phyloP scores from a whole-genome alignment of 106 monocot species.

The Posidonia australis region DNA sequence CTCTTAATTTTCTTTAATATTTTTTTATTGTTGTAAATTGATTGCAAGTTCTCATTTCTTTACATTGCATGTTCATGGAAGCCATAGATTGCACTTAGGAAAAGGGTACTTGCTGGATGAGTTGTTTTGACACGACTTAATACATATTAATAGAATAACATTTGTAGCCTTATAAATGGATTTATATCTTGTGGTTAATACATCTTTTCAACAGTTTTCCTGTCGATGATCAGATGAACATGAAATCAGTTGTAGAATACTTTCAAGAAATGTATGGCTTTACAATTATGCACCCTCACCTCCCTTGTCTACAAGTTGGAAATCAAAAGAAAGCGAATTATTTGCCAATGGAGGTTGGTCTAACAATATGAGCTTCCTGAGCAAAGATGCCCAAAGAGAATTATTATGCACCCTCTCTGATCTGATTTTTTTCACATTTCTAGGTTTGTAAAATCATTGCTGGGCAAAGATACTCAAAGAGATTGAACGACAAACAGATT shows the following conservation, averaged over 20 bases:
- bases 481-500: slow-evolving; percentile 82
- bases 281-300: slow-evolving; percentile 60
- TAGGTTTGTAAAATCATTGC: slow-evolving; percentile 91
- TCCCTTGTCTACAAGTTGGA: slow-evolving; percentile 89
- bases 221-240: slow-evolving; percentile 91
- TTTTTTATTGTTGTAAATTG: too few relatives aligned
- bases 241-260: slow-evolving; percentile 96
- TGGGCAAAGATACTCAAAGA: slow-evolving; percentile 83
- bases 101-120: too few relatives aligned
- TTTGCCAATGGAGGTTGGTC: slow-evolving; percentile 76
- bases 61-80: too few relatives aligned
- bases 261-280: slow-evolving; percentile 94
- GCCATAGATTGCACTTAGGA: background rate
- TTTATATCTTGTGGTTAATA: background rate
- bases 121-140: too few relatives aligned
- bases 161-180: background rate
- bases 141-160: background rate
- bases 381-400: too few relatives aligned
- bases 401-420: background rate
- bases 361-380: background rate
- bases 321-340: slow-evolving; percentile 89
- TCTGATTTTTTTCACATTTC: background rate
- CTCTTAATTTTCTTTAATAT: background rate
- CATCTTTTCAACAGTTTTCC: slow-evolving; percentile 51
- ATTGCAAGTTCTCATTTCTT: too few relatives aligned